Base-by-base conservation (phyloP, 2,329 filamentous ascomycete species). In the Colletotrichum sp. region DNA sequence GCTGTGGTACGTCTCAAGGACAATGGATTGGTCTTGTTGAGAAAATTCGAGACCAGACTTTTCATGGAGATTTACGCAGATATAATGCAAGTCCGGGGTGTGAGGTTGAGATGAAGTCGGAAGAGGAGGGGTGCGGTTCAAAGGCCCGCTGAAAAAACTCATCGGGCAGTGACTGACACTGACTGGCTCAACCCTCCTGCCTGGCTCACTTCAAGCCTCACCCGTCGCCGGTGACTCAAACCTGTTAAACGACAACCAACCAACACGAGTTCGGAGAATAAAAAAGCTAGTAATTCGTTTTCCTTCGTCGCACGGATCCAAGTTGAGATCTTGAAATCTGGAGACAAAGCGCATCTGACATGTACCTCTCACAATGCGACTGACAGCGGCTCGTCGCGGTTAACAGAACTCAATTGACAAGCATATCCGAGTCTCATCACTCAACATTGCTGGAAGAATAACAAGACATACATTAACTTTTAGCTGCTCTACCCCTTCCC, bases 61-160 rank as follows among this genome's bases (percentile, higher is more conserved):
- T 21, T 52, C 43, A 52, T 52, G 43, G 43, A 21, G 10, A 21
- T 52, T 52, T 52, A 21, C 43, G 6, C 43, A 52, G 43, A 21
- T 21, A 13, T 21, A 52, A 7, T 52, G 43, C n/a, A 52, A 52
- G 12, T 5, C 43, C n/a, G 10, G 43, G n/a, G 43, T 52, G 10
- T 7, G 4, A 21, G 2, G n/a, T 52, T 52, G 30, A 34, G 18
- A 64, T 39, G 61, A 34, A n/a, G 61, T 32, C 34, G 61, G 32
- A n/a, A 91, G 68, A 88, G 86, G 4, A 32, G 60, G 28, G 32
- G 60, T 32, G 28, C 32, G 32, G 60, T 21, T 63, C 32, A 21
- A 2, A 48, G 28, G 24, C 64, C 64, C 64, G 64, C 64, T 24
- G 64, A 21, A 67, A 52, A 67, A 67, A 67, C 34, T 21, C 21